Evolutionary conservation across 148 eudicot genomes (phyloP).

Genomic region (Salicornia ramosissima): DNA sequence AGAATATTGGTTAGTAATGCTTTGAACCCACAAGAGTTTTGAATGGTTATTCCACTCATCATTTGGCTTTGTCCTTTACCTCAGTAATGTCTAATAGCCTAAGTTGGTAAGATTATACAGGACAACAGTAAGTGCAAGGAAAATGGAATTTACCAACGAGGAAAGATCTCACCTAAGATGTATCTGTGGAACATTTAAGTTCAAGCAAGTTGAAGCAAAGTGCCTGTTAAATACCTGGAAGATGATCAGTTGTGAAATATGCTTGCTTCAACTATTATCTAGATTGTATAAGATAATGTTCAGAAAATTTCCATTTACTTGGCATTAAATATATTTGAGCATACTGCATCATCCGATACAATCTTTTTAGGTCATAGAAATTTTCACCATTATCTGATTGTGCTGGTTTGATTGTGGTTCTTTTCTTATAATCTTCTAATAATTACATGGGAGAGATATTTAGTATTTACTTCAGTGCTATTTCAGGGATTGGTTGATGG

Average conservation of each 20-base stretch:
- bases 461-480: not conserved
- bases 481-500: not conserved
- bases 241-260: not conserved
- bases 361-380: not conserved
- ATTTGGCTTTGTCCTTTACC: too few species aligned
- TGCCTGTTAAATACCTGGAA: not conserved
- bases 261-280: slow-evolving; percentile 12
- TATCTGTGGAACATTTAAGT: not conserved
- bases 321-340: not conserved
- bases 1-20: too few species aligned
- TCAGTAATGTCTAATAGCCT: too few species aligned
- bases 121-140: not conserved
- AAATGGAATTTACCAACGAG: not conserved
- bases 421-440: not conserved
- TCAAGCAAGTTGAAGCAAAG: not conserved
- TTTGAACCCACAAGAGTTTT: too few species aligned
- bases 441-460: not conserved
- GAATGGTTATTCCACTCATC: too few species aligned
- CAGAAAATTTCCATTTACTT: not conserved
- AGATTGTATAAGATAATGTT: not conserved
- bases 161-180: not conserved
- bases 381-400: not conserved
- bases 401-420: not conserved
- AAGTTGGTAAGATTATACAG: not conserved
- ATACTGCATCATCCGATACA: not conserved